Percentiles rank a stretch among this genome's conserved stretches.
Conservation (phyloP, 345 rosid species). For the Syzygium jambos region DNA sequence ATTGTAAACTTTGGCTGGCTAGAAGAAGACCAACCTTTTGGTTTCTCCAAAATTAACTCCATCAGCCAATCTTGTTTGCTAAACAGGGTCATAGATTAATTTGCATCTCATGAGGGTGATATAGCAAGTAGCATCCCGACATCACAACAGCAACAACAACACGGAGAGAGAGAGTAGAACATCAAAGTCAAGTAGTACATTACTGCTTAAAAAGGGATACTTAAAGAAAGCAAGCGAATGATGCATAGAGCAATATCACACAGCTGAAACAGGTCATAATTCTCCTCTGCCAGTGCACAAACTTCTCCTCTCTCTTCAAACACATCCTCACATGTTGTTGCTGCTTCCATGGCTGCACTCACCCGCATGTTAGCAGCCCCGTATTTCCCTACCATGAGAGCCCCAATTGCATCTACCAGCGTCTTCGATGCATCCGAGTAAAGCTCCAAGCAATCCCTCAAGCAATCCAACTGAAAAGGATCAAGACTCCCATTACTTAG, state of each 20-base stretch:
- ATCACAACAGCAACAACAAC: neutral
- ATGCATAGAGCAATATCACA: slow-evolving; percentile 45
- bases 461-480: slow-evolving; percentile 17
- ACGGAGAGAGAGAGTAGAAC: neutral
- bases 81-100: neutral
- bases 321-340: slow-evolving; percentile 48
- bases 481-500: slow-evolving; percentile 15
- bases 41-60: neutral
- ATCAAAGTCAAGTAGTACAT: neutral
- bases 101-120: neutral
- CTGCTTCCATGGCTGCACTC: slow-evolving; percentile 39
- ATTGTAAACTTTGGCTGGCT: neutral
- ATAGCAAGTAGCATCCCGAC: neutral
- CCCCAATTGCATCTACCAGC: slow-evolving; percentile 30
- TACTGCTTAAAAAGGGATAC: neutral
- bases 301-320: slow-evolving; percentile 26
- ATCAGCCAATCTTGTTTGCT: neutral
- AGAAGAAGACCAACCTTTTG: neutral
- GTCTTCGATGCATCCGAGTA: slow-evolving; percentile 27
- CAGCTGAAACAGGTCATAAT: slow-evolving; percentile 34
- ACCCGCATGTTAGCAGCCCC: slow-evolving; percentile 23
- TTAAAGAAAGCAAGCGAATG: neutral
- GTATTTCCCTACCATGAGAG: slow-evolving; percentile 25
- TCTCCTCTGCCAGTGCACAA: slow-evolving; percentile 39
- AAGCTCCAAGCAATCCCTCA: slow-evolving; percentile 39